These are phyloP conservation scores for Trichosanthes cucumerina DNA, from an alignment of 306 rosid genomes.

Conservation along the genomic window DNA sequence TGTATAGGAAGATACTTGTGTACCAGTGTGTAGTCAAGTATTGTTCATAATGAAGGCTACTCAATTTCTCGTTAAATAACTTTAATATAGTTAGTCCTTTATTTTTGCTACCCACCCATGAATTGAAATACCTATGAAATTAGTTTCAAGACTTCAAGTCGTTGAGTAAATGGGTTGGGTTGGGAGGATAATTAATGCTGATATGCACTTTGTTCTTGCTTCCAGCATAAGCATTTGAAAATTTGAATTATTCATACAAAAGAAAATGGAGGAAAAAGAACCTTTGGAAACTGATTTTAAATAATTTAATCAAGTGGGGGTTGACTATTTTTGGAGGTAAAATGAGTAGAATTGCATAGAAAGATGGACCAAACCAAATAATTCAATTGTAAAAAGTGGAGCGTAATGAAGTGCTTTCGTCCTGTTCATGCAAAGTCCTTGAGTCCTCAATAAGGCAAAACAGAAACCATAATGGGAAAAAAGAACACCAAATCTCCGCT, in stretches of 20 bases:
- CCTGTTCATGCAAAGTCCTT: neutral
- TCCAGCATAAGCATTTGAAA: neutral
- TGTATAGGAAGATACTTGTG: no score
- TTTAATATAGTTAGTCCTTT: neutral
- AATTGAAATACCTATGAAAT: neutral
- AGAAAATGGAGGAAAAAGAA: neutral
- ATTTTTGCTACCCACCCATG: neutral
- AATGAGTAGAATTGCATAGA: constrained; percentile 2
- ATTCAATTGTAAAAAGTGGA: neutral
- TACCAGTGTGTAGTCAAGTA: no score
- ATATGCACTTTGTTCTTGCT: neutral
- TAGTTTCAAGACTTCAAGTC: neutral
- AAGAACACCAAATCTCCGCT: neutral
- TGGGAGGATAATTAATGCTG: neutral
- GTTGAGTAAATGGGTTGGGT: neutral
- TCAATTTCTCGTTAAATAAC: neutral
- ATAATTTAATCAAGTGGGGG: neutral
- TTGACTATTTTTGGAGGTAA: neutral
- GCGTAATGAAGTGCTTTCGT: neutral
- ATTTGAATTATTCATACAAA: neutral
- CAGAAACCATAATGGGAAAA: neutral
- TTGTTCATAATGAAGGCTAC: neutral
- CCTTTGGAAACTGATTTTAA: neutral
- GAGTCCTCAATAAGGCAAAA: neutral
- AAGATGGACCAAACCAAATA: neutral